These are phyloP conservation scores for Talaromyces sp. DNA, from an alignment of 2,329 filamentous ascomycete genomes.

Conservation along the genomic window DNA sequence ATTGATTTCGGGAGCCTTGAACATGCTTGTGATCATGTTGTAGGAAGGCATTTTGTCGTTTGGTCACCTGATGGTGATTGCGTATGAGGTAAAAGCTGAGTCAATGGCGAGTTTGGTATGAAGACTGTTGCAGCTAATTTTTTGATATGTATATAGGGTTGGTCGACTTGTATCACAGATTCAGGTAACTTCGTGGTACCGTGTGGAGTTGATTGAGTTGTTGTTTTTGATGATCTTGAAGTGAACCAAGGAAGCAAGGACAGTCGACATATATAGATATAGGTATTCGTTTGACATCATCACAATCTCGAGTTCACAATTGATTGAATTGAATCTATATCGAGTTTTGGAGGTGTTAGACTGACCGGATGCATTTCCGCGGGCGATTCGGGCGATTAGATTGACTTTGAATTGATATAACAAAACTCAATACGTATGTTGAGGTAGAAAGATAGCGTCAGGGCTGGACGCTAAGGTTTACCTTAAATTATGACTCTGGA, in stretches of 20 bases:
- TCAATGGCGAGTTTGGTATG: neutral
- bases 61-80: neutral
- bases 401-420: conserved; percentile 1
- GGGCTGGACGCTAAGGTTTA: neutral
- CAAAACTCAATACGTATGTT: neutral
- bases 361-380: conserved; percentile 7
- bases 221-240: neutral
- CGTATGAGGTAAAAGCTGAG: neutral
- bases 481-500: neutral
- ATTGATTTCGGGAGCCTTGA: conserved; percentile 64
- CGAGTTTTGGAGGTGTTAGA: neutral
- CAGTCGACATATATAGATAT: neutral
- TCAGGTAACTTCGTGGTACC: neutral
- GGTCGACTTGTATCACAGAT: neutral
- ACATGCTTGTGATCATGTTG: conserved; percentile 25
- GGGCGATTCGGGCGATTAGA: conserved; percentile 2
- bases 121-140: neutral
- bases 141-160: neutral
- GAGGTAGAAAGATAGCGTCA: neutral
- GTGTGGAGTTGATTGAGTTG: neutral
- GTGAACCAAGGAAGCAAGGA: neutral
- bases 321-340: neutral
- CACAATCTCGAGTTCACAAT: neutral
- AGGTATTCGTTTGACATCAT: neutral
- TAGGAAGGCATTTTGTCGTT: conserved; percentile 18